A percentile compares a stretch with the other conserved stretches of the same genome.
phyloP scores from a whole-genome alignment of 805 yeast genomes.

The Barnettozyma vustinii region DNA sequence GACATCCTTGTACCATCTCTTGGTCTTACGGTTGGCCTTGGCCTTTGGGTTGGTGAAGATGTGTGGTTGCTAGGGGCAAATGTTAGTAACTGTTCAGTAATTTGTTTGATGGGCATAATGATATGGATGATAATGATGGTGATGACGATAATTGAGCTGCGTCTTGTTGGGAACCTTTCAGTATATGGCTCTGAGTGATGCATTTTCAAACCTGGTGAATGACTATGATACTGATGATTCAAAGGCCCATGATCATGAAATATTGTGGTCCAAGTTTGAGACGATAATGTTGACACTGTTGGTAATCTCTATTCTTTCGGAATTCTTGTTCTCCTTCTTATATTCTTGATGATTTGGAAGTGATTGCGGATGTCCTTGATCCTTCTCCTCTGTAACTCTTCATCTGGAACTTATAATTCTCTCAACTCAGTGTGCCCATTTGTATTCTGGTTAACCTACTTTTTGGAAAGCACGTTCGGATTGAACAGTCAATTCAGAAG shows the following conservation, averaged over 20 bases:
- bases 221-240: too few relatives aligned
- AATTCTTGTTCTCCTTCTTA: background rate
- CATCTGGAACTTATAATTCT: background rate
- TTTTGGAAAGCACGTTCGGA: conserved; percentile 99
- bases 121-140: background rate
- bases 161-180: too few relatives aligned
- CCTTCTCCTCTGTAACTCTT: background rate
- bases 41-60: conserved; percentile 99
- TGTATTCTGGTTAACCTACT: conserved; percentile 51
- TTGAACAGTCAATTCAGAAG: conserved; percentile 99
- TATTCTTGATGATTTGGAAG: background rate
- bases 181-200: too few relatives aligned
- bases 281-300: too few relatives aligned
- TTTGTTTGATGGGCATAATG: background rate
- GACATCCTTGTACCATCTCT: conserved; percentile 99
- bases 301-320: background rate
- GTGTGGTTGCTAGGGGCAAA: conserved; percentile 85
- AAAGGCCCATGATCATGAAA: too few relatives aligned
- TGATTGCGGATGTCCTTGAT: background rate
- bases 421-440: background rate
- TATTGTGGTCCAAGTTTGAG: too few relatives aligned
- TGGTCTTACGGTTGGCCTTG: conserved; percentile 96
- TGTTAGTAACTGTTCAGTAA: conserved; percentile 32
- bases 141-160: background rate
- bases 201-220: too few relatives aligned